Percentiles rank a stretch among this genome's conserved stretches.
Conservation (phyloP, 1,139 yeast genomes). For the Blastobotrys apis region DNA sequence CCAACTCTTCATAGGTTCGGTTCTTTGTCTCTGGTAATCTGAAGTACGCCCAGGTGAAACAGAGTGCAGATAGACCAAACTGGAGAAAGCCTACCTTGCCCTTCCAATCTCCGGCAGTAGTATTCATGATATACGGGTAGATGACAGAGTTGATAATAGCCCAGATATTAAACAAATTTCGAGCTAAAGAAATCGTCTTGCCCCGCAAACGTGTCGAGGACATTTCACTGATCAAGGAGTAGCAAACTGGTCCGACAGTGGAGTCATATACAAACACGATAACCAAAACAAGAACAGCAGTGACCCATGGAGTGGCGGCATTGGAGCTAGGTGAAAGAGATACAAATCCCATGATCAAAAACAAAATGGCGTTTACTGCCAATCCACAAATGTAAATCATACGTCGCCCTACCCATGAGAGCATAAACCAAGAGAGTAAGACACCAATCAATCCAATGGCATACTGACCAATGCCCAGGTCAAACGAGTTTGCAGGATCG, state of each 20-base stretch:
- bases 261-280: constrained; percentile 42
- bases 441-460: constrained; percentile 49
- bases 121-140: constrained; percentile 54
- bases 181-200: constrained; percentile 51
- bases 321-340: constrained; percentile 13
- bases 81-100: constrained; percentile 57
- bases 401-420: constrained; percentile 47
- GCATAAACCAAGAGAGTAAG: constrained; percentile 47
- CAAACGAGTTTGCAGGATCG: constrained; percentile 17
- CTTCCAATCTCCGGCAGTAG: constrained; percentile 51
- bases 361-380: constrained; percentile 34
- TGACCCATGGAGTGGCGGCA: constrained; percentile 14
- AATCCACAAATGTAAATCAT: constrained; percentile 45
- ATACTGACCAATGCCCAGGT: constrained; percentile 23
- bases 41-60: constrained; percentile 44
- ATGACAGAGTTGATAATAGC: constrained; percentile 43
- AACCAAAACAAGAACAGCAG: constrained; percentile 15
- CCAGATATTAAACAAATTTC: constrained; percentile 44
- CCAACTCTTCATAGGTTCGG: constrained; percentile 57
- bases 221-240: constrained; percentile 52
- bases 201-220: constrained; percentile 52
- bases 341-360: constrained; percentile 32
- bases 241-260: constrained; percentile 55
- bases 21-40: constrained; percentile 56
- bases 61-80: constrained; percentile 44